Base-by-base conservation (phyloP, 352 stramenopile genomes). In the Saprolegnia parasitica region DNA sequence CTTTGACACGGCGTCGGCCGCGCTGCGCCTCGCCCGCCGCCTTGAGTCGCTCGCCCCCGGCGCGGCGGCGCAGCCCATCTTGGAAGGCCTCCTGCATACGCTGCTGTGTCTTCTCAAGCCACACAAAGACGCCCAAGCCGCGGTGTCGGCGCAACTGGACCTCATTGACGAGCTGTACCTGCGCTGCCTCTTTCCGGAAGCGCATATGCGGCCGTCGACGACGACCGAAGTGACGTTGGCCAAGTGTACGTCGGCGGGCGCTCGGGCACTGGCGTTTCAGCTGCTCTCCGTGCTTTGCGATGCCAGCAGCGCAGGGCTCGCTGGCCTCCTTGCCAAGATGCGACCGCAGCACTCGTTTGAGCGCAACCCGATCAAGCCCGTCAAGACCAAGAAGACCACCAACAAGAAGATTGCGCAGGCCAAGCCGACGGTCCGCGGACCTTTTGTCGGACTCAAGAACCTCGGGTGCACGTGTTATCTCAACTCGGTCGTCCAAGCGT, bases 381-480 rank as follows among this genome's bases (percentile, higher is more conserved):
- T 20, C 24, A 35, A 47, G n/a, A 4, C 40, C 8, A 20, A n/a
- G 42, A 61, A 60, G 18, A 39, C 6, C 20, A 32, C 26, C 18
- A 57, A 57, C 8, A 18, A 15, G 1, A 56, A 58, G 47, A 42
- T 11, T 21, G 42, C 42, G 5, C 26, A 5, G 29, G 47, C 29
- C 29, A 68, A 68, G 45, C 62, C 62, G n/a, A 58, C 62, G 0
- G 35, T 61, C 2, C 65, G 54, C 37, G 46, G 54, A 11, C 55
- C 23, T 18, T 71, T 71, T 57, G 84, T 97, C 40, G 96, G 96
- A 16, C 72, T 98, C 32, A 96, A 97, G 66, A 98, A 98, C 65
- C 76, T 98, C 39, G 92, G 95, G 0, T 98, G 89, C 66, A 98
- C 96, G 8, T 98, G 96, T 79, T 98, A 98, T 70, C 72, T 98